A percentile compares a stretch with the other conserved stretches of the same genome.
Evolutionary conservation across 106 monocot genomes (phyloP).

Genomic region (Acanthochlamys bracteata): DNA sequence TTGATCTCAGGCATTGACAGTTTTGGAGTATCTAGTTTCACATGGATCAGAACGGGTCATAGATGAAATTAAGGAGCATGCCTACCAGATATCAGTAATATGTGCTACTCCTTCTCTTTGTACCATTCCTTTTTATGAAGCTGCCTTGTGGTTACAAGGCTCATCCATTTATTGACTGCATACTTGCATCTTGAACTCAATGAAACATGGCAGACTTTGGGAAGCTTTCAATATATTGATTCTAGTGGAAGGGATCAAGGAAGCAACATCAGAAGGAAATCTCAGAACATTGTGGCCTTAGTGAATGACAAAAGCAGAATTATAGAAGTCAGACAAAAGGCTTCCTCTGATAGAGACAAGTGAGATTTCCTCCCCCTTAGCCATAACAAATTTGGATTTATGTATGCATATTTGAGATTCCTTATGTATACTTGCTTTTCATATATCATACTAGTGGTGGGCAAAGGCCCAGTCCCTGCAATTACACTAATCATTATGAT

Average conservation of each 20-base stretch:
- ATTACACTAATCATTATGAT: constrained; percentile 48
- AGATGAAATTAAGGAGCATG: constrained; percentile 84
- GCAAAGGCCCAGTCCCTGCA: constrained; percentile 34
- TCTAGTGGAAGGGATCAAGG: constrained; percentile 85
- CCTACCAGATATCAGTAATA: constrained; percentile 84
- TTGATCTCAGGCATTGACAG: constrained; percentile 49
- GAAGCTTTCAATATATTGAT: constrained; percentile 88
- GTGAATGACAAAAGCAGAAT: constrained; percentile 85
- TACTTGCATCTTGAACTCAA: neutral
- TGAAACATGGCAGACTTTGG: constrained; percentile 79
- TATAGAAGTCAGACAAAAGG: constrained; percentile 79
- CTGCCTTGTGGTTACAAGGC: too few species aligned
- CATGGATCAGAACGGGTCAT: constrained; percentile 92
- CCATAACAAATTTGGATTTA: neutral
- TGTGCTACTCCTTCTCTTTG: neutral
- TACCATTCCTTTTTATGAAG: neutral
- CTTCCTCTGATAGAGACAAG: constrained; percentile 62
- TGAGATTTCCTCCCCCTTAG: constrained; percentile 17
- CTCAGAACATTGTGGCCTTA: constrained; percentile 63
- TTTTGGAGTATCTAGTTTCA: constrained; percentile 85
- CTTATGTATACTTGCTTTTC: constrained; percentile 3
- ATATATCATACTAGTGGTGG: constrained; percentile 43
- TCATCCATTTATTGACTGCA: neutral
- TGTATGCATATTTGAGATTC: neutral
- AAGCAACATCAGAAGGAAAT: constrained; percentile 86